Conservation (phyloP, 352 stramenopile species). For the Globisporangium polare region DNA sequence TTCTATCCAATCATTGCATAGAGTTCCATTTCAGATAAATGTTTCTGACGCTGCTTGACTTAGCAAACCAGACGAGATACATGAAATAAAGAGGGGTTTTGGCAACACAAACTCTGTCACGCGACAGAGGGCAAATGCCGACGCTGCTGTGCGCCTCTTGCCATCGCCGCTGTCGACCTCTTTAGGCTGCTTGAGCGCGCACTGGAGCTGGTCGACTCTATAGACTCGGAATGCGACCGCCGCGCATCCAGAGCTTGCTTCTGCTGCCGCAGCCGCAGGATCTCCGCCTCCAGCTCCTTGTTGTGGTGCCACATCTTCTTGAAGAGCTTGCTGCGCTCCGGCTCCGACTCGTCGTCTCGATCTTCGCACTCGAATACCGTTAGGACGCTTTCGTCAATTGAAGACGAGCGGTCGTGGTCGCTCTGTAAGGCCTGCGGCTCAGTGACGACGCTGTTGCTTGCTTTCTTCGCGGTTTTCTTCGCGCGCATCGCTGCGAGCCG, state of each 20-base stretch:
- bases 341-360: constrained; percentile 19
- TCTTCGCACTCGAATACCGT: constrained; percentile 17
- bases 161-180: background rate
- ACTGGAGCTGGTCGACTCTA: background rate
- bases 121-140: background rate
- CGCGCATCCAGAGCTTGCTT: constrained; percentile 17
- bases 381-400: constrained; percentile 20
- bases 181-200: background rate
- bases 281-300: constrained; percentile 43
- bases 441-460: background rate
- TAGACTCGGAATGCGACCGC: constrained; percentile 1
- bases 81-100: constrained; percentile 11
- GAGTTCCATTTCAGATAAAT: background rate
- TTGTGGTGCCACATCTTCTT: constrained; percentile 45
- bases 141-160: background rate
- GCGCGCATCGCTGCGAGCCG: constrained; percentile 26
- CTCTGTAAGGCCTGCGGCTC: constrained; percentile 14
- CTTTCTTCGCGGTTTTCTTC: constrained; percentile 9
- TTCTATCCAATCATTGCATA: background rate
- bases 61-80: background rate
- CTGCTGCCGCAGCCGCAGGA: constrained; percentile 40
- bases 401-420: constrained; percentile 9
- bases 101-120: background rate
- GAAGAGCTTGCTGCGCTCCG: constrained; percentile 39
- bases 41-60: background rate